phyloP scores from a whole-genome alignment of 2,329 filamentous ascomycete species.

The Boeremia lycopersici region DNA sequence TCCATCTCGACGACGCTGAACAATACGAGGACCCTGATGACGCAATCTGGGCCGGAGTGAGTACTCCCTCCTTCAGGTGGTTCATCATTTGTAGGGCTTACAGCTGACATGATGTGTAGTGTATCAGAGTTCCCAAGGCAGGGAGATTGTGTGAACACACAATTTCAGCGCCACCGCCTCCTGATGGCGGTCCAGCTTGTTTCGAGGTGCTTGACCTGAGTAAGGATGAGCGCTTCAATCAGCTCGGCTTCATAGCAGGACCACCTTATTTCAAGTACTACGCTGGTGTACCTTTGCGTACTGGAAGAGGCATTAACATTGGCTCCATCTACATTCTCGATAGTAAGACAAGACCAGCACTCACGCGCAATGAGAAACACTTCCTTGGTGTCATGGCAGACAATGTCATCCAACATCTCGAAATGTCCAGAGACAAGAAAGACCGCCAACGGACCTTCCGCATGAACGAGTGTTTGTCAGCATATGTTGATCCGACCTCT shows the following conservation, averaged over 20 bases:
- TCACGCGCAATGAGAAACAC: conserved; percentile 17
- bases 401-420: conserved; percentile 43
- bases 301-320: conserved; percentile 41
- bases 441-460: conserved; percentile 31
- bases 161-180: conserved; percentile 21
- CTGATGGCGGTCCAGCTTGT: conserved; percentile 47
- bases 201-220: conserved; percentile 45
- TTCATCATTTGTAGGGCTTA: no score
- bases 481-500: conserved; percentile 29
- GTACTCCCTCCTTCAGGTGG: not conserved
- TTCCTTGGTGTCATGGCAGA: conserved; percentile 38
- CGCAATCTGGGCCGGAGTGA: conserved; percentile 45
- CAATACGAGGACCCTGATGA: conserved; percentile 40
- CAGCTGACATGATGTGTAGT: conserved; percentile 18
- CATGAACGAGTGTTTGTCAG: conserved; percentile 35
- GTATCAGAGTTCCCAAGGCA: conserved; percentile 41
- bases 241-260: conserved; percentile 35
- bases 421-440: conserved; percentile 43
- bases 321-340: conserved; percentile 42
- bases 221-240: conserved; percentile 41
- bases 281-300: conserved; percentile 41
- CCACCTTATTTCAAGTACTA: conserved; percentile 41
- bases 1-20: conserved; percentile 45
- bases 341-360: conserved; percentile 23
- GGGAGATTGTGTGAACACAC: conserved; percentile 45